A percentile compares a stretch with the other conserved stretches of the same genome.
Conservation (phyloP, 495 filamentous ascomycete genomes). For the Hypomontagnella monticulosa region DNA sequence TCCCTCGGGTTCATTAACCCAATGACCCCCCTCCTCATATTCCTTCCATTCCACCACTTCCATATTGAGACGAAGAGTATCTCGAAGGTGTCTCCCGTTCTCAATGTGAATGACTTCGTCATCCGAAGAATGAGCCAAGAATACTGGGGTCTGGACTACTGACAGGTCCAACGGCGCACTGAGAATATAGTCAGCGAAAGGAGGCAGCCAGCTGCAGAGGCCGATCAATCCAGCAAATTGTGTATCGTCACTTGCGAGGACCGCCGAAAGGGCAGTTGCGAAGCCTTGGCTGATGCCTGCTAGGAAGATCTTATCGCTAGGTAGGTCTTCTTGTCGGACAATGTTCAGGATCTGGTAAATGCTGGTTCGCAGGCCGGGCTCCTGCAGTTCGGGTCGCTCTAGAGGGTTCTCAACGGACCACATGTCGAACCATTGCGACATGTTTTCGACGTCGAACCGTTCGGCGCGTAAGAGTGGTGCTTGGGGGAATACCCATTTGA, state of each 20-base stretch:
- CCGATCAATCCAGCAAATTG: slow-evolving; percentile 61
- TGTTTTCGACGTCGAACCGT: slow-evolving; percentile 48
- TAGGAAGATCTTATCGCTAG: slow-evolving; percentile 46
- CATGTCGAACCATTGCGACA: slow-evolving; percentile 56
- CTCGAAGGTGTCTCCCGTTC: slow-evolving; percentile 55
- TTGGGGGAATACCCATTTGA: slow-evolving; percentile 57
- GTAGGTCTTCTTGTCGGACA: slow-evolving; percentile 45
- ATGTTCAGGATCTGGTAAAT: slow-evolving; percentile 37
- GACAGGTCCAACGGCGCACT: too few relatives aligned
- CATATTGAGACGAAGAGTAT: too few relatives aligned
- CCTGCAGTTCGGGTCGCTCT: slow-evolving; percentile 47
- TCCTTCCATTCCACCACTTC: slow-evolving; percentile 58
- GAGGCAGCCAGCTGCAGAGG: slow-evolving; percentile 64
- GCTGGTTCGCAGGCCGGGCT: slow-evolving; percentile 40
- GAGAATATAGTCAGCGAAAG: too few relatives aligned
- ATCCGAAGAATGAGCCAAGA: slow-evolving; percentile 63
- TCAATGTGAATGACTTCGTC: slow-evolving; percentile 61
- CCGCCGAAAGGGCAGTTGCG: slow-evolving; percentile 56
- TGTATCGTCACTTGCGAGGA: slow-evolving; percentile 44
- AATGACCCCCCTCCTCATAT: slow-evolving; percentile 66
- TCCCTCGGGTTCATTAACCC: slow-evolving; percentile 62
- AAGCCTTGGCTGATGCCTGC: slow-evolving; percentile 51
- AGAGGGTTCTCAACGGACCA: slow-evolving; percentile 47
- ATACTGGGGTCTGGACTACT: too few relatives aligned
- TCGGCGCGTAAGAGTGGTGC: slow-evolving; percentile 52